phyloP scores from a whole-genome alignment of 257 asterid genomes.

The Haberlea rhodopensis region DNA sequence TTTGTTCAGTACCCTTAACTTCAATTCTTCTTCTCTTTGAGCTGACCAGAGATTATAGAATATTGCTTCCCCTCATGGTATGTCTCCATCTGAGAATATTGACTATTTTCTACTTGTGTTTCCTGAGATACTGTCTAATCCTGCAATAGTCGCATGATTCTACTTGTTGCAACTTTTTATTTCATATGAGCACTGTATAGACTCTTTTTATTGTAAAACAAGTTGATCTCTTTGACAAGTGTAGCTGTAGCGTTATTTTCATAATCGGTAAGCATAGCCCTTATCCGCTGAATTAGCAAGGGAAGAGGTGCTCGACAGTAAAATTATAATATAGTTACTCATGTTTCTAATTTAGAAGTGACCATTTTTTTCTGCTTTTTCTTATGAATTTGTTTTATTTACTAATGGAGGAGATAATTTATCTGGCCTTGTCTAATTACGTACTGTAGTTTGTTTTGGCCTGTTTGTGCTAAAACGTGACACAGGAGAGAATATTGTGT shows the following conservation, averaged over 20 bases:
- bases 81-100: conserved; percentile 22
- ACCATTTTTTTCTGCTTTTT: not conserved
- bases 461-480: not conserved
- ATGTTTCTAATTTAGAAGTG: not conserved
- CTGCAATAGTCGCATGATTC: not conserved
- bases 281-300: not conserved
- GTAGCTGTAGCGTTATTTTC: not conserved
- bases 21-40: conserved; percentile 94
- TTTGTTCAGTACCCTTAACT: conserved; percentile 93
- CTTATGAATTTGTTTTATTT: not conserved
- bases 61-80: conserved; percentile 97
- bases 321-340: not conserved
- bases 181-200: conserved; percentile 4
- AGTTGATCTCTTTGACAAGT: not conserved
- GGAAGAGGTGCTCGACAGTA: not conserved
- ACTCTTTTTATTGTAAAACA: not conserved
- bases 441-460: not conserved
- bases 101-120: conserved; percentile 20
- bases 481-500: not conserved
- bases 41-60: conserved; percentile 91
- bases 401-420: not conserved
- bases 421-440: not conserved
- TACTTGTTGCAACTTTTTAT: conserved; percentile 3
- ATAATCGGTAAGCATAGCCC: not conserved
- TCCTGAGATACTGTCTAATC: conserved; percentile 19